Evolutionary conservation across 495 filamentous ascomycete species (phyloP).

Genomic region (Alectoria sarmentosa): DNA sequence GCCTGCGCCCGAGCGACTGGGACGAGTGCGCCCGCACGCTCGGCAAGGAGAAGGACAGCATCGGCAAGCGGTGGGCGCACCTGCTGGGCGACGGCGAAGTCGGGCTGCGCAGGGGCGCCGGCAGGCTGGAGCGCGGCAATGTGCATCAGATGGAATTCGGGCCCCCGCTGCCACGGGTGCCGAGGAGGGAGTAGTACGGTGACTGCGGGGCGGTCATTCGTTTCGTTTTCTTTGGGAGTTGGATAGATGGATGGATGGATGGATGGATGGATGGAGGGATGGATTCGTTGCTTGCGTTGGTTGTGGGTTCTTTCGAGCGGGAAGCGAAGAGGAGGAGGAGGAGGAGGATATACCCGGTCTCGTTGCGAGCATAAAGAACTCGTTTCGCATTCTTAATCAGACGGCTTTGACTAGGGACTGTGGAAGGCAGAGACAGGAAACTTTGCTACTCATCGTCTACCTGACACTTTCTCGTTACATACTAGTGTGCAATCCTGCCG

Average conservation of each 20-base stretch:
- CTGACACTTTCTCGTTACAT: background rate
- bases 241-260: background rate
- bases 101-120: constrained; percentile 32
- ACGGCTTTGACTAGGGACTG: no score
- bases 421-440: background rate
- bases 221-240: background rate
- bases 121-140: constrained; percentile 26
- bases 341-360: background rate
- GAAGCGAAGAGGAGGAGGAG: background rate
- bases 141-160: constrained; percentile 31
- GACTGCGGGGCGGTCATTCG: constrained; percentile 22
- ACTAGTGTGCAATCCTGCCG: no score
- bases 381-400: background rate
- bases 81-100: constrained; percentile 50
- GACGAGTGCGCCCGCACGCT: constrained; percentile 68
- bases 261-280: background rate
- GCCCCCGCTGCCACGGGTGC: background rate
- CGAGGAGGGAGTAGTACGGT: no score
- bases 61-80: constrained; percentile 65
- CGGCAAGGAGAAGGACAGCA: constrained; percentile 53
- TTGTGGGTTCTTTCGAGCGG: background rate
- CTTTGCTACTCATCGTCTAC: background rate
- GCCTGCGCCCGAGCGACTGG: constrained; percentile 66
- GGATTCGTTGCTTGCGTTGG: background rate
- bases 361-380: background rate